Evolutionary conservation across 2,329 filamentous ascomycete species (phyloP), one percentile per base, ranked within the genome.

Genomic region (Cyphellophora attinorum): DNA sequence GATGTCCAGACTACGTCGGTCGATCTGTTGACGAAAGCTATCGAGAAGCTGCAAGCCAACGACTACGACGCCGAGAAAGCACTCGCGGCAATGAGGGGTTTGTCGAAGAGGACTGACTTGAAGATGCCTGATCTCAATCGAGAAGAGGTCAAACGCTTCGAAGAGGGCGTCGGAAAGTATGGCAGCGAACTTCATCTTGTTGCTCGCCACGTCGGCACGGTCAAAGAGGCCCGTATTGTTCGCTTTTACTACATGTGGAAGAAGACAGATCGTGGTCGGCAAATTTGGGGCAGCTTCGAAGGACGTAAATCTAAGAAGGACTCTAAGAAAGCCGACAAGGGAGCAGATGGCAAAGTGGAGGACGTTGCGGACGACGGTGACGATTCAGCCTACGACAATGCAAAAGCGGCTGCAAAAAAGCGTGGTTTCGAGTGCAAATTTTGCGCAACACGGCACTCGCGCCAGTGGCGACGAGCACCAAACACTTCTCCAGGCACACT

Each of bases 171-270:
- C 8, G 65, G 74, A 30, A 94, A 91, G 54, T 93, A 81, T 52
- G 91, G 91, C 14, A 95, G 89, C 0, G 91, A 98, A 59, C 76
- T 93, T 50, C 74, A 85, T 46, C 72, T 74, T 30, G 81, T 96
- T 40, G 85, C 79, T 45, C 79, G 82, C 47, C 83, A 94, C 56
- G 84, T 95, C 51, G 61, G 62, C n/a, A 84, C 80, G 0, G 76
- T 91, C 47, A 76, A 75, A 27, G 78, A 86, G 42, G 78, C 80
- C 33, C 76, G 85, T 39, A 81, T 95, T 42, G 85, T 93, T 16
- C 82, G 91, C 3, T 93, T 83, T 54, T 98, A 96, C 60, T 98
- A 98, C 56, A 84, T 84, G 46, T 98, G 91, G 91, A 98, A 98
- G 64, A 96, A 96, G 60, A 85, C 85, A 0, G 72, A 81, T 2